Evolutionary conservation across 2,329 filamentous ascomycete genomes (phyloP), one percentile per base, ranked within the genome.

Genomic region (Aureobasidium sp.): DNA sequence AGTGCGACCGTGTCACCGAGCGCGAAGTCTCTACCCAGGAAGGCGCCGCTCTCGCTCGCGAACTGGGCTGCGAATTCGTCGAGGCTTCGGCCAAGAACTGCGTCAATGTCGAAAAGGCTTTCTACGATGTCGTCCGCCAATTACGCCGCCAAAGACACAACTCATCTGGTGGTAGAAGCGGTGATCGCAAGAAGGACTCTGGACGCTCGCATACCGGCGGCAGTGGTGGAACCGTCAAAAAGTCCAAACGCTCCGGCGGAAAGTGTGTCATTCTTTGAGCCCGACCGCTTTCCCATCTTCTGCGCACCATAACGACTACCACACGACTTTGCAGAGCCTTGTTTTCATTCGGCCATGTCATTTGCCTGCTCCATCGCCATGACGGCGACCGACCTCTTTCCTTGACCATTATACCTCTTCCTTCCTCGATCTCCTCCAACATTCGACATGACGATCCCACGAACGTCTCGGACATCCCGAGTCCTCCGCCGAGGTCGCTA

Each of bases 11-110:
- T 70, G 91, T 96, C 51, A 96, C 93, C 31, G 94, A 97, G 78
- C 86, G 94, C 67, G 93, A 97, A 72, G 94, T 97, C 3, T 97
- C 92, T 2, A 96, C 92, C 56, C 94, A 97, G 75, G 94, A 99
- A 78, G 94, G 94, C 17, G 89, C 91, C 68, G 91, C 92, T 58
- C 79, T 97, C 42, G 93, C 94, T 61, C 89, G 92, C 70, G 91
- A 97, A 71, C 81, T 99, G 42, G 91, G 91, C 66, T 97, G 94
- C 77, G 92, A 97, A 69, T 97, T 97, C 70, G 91, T 97, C 69
- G 93, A 97, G 76, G 92, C 93, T 1, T 97, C 92, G 7, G 93
- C 93, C 39, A 97, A 97, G 80, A 97, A 96, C 74, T 96, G 92
- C 78, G 91, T 97, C 80, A 97, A 97, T 71, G 93, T 97, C 60